These are phyloP conservation scores for Calonectria leucothoes DNA, from an alignment of 2,329 filamentous ascomycete species.

Conservation along the genomic window DNA sequence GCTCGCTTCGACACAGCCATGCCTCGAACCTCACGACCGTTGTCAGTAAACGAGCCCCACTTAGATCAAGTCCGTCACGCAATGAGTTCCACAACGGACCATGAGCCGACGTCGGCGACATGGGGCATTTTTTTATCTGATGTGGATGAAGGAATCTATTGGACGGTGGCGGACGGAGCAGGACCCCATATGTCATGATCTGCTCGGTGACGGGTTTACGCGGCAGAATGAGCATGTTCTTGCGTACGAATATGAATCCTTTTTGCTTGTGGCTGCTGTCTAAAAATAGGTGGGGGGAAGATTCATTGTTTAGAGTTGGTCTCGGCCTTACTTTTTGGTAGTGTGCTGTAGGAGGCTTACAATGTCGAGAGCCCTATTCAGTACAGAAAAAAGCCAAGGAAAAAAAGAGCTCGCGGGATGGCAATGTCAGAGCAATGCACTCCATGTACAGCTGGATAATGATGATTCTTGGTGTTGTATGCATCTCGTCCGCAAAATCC, in stretches of 20 bases:
- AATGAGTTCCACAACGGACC: neutral
- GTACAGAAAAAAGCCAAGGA: neutral
- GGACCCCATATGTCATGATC: neutral
- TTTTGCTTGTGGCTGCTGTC: neutral
- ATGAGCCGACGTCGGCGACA: constrained; percentile 2
- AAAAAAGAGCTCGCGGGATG: neutral
- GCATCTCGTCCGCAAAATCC: neutral
- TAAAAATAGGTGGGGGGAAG: neutral
- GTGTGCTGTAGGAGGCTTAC: neutral
- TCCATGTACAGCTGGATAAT: neutral
- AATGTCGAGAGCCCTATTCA: neutral
- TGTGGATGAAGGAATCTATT: neutral
- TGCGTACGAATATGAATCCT: too few relatives aligned
- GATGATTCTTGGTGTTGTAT: too few relatives aligned
- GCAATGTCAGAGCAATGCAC: neutral
- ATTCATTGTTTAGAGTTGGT: neutral
- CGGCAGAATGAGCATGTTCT: neutral
- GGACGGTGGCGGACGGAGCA: neutral
- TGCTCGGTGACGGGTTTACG: neutral
- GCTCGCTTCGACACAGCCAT: constrained; percentile 1
- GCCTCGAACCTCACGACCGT: neutral
- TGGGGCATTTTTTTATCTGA: neutral
- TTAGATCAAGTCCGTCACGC: neutral
- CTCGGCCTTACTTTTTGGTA: neutral
- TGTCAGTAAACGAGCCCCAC: constrained; percentile 8